These are phyloP conservation scores for Albophoma yamanashiensis DNA, from an alignment of 2,329 filamentous ascomycete genomes.

Conservation along the genomic window DNA sequence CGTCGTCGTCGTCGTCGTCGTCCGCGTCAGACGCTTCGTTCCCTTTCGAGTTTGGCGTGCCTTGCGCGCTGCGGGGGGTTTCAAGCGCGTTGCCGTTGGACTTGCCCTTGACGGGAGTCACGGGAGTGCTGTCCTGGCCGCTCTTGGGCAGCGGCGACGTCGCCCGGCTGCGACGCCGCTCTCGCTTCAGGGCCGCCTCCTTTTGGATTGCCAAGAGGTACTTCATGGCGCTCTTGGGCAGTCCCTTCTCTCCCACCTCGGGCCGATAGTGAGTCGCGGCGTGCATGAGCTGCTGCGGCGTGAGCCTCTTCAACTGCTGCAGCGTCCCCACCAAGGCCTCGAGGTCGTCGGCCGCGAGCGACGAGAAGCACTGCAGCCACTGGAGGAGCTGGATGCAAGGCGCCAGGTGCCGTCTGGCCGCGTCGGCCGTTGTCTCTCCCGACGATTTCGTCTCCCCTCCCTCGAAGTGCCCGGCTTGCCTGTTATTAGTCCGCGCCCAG, in stretches of 20 bases:
- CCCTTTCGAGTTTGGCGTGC: conserved; percentile 24
- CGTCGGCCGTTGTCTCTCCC: conserved; percentile 79
- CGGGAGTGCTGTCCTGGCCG: conserved; percentile 26
- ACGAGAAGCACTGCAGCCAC: conserved; percentile 97
- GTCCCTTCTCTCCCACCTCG: conserved; percentile 87
- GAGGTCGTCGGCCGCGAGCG: conserved; percentile 71
- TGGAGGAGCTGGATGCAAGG: conserved; percentile 90
- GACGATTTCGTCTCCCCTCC: conserved; percentile 76
- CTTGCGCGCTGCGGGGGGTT: conserved; percentile 29
- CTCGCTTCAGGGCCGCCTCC: conserved; percentile 53
- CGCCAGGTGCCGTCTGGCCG: conserved; percentile 72
- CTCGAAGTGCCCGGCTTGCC: conserved; percentile 91
- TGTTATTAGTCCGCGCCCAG: conserved; percentile 89
- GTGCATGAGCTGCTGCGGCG: conserved; percentile 81
- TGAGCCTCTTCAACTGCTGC: conserved; percentile 77
- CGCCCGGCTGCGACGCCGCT: conserved; percentile 37
- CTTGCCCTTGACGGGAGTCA: conserved; percentile 29
- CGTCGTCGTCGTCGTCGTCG: conserved; percentile 51
- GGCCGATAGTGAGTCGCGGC: conserved; percentile 86
- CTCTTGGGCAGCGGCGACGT: conserved; percentile 27
- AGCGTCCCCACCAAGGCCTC: conserved; percentile 82
- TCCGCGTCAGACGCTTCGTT: conserved; percentile 31
- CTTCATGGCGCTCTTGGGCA: conserved; percentile 81
- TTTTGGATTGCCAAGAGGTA: conserved; percentile 74
- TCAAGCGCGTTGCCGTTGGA: conserved; percentile 33